phyloP scores from a whole-genome alignment of 2,329 filamentous ascomycete genomes.

The Exophiala alcalophila region DNA sequence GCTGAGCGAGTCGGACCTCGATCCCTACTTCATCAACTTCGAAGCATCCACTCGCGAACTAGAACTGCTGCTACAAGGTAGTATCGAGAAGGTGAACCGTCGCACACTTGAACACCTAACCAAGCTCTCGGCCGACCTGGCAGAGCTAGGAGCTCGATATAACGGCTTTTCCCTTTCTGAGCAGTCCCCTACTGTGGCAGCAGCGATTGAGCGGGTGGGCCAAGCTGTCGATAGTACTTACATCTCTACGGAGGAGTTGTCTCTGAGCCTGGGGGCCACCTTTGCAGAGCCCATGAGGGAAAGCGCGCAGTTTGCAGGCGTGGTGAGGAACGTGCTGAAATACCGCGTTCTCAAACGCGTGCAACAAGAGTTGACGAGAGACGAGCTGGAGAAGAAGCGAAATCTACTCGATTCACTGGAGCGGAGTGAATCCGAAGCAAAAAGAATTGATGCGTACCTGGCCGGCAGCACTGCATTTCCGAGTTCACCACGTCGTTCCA shows the following conservation, averaged over 20 bases:
- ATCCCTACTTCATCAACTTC: conserved; percentile 93
- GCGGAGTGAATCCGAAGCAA: conserved; percentile 86
- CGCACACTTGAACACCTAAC: conserved; percentile 82
- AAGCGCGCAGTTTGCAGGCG: conserved; percentile 92
- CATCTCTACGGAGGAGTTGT: conserved; percentile 89
- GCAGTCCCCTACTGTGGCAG: conserved; percentile 79
- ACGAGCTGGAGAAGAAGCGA: conserved; percentile 86
- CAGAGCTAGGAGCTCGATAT: conserved; percentile 90
- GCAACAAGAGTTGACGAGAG: conserved; percentile 94
- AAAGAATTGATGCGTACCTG: conserved; percentile 89
- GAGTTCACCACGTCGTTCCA: conserved; percentile 64
- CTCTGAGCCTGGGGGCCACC: conserved; percentile 79
- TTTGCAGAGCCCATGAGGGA: conserved; percentile 98
- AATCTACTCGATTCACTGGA: conserved; percentile 82
- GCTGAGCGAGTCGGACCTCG: conserved; percentile 82
- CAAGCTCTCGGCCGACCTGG: conserved; percentile 78
- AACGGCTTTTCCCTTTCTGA: conserved; percentile 97
- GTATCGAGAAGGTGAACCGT: conserved; percentile 95
- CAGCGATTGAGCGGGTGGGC: conserved; percentile 89
- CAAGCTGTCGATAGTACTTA: conserved; percentile 96
- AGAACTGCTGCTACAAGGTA: conserved; percentile 81
- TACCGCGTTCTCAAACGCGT: conserved; percentile 92
- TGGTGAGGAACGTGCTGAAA: conserved; percentile 81
- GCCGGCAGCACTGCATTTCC: conserved; percentile 63
- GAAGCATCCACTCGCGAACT: conserved; percentile 89